Evolutionary conservation across 2,329 filamentous ascomycete species (phyloP), one percentile per base, ranked within the genome.

Genomic region (Botrytis aclada): DNA sequence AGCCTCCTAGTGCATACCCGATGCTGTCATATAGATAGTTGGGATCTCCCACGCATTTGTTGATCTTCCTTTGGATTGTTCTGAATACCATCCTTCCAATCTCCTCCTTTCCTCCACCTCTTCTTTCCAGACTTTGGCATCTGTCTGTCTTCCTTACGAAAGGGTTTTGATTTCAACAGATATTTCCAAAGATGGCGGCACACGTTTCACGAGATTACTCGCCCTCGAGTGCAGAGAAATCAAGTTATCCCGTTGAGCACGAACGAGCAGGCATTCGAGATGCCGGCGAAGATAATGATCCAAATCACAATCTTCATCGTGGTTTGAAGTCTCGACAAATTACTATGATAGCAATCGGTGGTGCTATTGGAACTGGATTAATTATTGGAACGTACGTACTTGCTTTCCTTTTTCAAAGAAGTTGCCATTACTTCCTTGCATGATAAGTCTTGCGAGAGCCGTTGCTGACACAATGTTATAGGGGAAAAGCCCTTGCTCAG

Each of bases 311-410:
- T 56, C 81, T 88, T 64, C 85, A 86, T 75, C 85, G 87, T 76
- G 86, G 85, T 62, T 82, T 88, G 34, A 84, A 85, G 75, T 85
- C 86, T 51, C 82, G 87, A 66, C 87, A 88, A 74, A 86, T 88
- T 72, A 85, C 86, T 78, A 89, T 89, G 87, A 89, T 89, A 82
- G 92, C 92, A 76, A 92, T 93, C 74, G 92, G 91, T 78, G 92
- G 92, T 81, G 91, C 92, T 56, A 74, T 80, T 32, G 79, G 78
- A 6, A 79, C 78, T 10, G 92, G 92, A 81, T 84, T 94, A 72
- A 92, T 94, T 76, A 91, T 94, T 78, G 91, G 91, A 75, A 90
- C 88, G 77, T 78, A 70, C 54, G 75, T 74, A 16, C 45, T 47
- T 22, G 60, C 43, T 39, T 69, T 29, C 18, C n/a, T n/a, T 60